Conservation (phyloP, 768 basidiomycete species). For the Kwoniella heveanensis region DNA sequence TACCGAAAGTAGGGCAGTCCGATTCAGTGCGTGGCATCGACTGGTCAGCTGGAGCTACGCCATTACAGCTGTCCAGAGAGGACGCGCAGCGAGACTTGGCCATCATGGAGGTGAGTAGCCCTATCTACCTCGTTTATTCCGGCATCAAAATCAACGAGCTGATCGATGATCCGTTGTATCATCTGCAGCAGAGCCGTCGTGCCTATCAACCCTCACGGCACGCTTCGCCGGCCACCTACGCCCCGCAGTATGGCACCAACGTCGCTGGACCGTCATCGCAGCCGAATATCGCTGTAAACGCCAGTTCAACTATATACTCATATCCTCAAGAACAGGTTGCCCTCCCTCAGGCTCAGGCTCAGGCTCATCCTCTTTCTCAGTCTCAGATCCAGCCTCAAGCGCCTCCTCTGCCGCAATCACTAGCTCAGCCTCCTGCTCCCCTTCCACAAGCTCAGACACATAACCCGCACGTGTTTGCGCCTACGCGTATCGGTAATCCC, state of each 20-base stretch:
- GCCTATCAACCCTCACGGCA: constrained; percentile 26
- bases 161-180: background rate
- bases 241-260: constrained; percentile 9
- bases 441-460: constrained; percentile 8
- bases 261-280: constrained; percentile 12
- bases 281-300: constrained; percentile 9
- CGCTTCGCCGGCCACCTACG: constrained; percentile 32
- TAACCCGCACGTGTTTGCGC: constrained; percentile 1
- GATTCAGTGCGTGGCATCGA: constrained; percentile 31
- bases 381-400: constrained; percentile 16
- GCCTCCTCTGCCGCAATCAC: background rate
- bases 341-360: constrained; percentile 2
- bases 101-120: constrained; percentile 47
- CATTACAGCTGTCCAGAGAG: constrained; percentile 28
- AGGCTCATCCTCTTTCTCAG: constrained; percentile 5
- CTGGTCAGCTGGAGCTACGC: constrained; percentile 47
- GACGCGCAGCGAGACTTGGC: constrained; percentile 45
- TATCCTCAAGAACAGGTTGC: constrained; percentile 3
- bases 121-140: background rate
- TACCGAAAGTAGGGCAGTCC: constrained; percentile 38
- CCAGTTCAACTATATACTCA: constrained; percentile 18
- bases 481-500: background rate
- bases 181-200: constrained; percentile 29
- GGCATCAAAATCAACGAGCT: background rate
- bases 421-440: background rate